Percentiles rank a stretch among this genome's conserved stretches.
phyloP scores from a whole-genome alignment of 441 rosid genomes.

The Brassica hybrid region DNA sequence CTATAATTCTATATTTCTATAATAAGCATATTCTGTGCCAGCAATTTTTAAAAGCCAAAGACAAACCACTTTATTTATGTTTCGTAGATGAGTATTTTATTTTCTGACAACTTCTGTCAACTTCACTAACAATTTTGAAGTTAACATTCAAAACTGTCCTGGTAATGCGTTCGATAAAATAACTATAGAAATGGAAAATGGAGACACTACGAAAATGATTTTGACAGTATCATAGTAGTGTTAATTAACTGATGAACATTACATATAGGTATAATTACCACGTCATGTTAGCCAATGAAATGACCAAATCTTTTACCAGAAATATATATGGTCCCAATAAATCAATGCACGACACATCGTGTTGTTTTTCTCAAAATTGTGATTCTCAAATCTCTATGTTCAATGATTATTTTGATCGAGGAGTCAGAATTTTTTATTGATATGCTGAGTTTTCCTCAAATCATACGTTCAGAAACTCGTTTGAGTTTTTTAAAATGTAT shows the following conservation, averaged over 20 bases:
- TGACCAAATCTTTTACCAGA: background rate
- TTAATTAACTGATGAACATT: too few species aligned
- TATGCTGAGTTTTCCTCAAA: too few species aligned
- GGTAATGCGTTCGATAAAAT: background rate
- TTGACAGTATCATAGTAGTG: background rate
- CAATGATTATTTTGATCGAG: too few species aligned
- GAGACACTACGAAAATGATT: background rate
- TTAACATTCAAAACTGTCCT: background rate
- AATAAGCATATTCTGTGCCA: constrained; percentile 20
- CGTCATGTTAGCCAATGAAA: constrained; percentile 3
- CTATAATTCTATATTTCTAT: background rate
- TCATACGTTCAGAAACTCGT: too few species aligned
- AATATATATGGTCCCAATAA: too few species aligned
- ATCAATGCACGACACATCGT: too few species aligned
- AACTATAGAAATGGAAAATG: background rate
- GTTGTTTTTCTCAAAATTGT: too few species aligned
- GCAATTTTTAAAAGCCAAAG: constrained; percentile 10
- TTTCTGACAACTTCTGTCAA: constrained; percentile 22
- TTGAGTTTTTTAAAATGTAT: too few species aligned
- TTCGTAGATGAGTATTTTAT: background rate
- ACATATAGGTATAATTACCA: constrained; percentile 1
- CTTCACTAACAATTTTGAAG: background rate
- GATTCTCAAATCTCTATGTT: too few species aligned
- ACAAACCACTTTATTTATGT: background rate
- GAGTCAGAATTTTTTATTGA: too few species aligned